Base-by-base conservation (phyloP, 164 flowering plant genomes). In the Chimonanthus praecox region DNA sequence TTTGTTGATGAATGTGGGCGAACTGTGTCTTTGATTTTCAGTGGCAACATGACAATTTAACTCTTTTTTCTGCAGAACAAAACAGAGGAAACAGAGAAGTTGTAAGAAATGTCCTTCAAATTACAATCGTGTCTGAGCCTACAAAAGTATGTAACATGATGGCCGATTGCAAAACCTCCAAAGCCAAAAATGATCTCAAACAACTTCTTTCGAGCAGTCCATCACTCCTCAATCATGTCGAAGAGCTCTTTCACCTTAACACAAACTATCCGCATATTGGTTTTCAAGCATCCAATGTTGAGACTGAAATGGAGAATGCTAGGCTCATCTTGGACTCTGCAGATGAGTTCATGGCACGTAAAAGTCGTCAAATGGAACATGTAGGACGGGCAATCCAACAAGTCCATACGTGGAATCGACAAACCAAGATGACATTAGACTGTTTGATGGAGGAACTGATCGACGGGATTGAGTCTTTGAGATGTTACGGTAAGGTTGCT, bases 291-390 rank as follows among this genome's bases (percentile, higher is more conserved):
- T 60, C n/a, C 43, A 51, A 18, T 6, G 63, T 65, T 18, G 33
- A 73, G 20, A 9, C 60, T 54, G 78, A 51, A 67, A 47, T 10
- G 45, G 49, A 71, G 61, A 69, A 75, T 67, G 5, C 48, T 20
- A 77, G 72, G 74, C 80, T 89, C 73, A 60, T 76, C 47, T 49
- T 88, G 20, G 92, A 90, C 72, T 92, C 77, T 72, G 91, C 93
- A 67, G 80, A 81, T 13, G 97, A 94, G 77, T 70, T 90, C 58
- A 46, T 83, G 73, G 84, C 82, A 33, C 78, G 78, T 4, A 87
- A 75, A 82, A 81, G 82, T 78, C 71, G 7, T 54, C 76, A 49
- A 43, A 67, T 58, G 46, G 79, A 80, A 33, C 75, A 64, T 65
- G 47, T 7, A 6, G 20, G 18, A 5, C 71, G 70, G 61, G 78